Base-by-base conservation (phyloP, 2,329 filamentous ascomycete genomes). In the Alternaria rosae region DNA sequence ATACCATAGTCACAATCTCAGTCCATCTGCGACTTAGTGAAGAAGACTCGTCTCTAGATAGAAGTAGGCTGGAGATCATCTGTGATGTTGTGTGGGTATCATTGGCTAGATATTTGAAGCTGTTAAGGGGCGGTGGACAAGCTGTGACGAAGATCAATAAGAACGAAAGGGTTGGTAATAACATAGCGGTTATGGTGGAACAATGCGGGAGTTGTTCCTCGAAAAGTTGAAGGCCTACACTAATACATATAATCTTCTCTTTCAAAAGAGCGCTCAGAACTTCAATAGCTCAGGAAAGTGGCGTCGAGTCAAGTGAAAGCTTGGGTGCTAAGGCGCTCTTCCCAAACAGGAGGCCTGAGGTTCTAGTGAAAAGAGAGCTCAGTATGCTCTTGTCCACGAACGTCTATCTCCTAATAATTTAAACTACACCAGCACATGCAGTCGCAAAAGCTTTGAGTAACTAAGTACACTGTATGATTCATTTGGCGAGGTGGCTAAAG, bases 1-100 rank as follows among this genome's bases (percentile, higher is more conserved):
- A 44, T 54, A 59, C 57, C 38, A 44, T 43, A 21, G 41, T 54
- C 6, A 59, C 50, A 4, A 52, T 25, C 28, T 58, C 55, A 44
- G 32, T 35, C 55, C 55, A 52, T 23, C 47, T 50, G 10, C 13
- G 47, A n/a, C 5, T 2, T 11, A 50, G 9, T 35, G 47, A 23
- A 13, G 42, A 44, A 8, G 47, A 50, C 5, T 35, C 28, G 13
- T 50, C 26, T 15, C 47, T 28, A 8, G 47, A n/a, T 21, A 35
- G 5, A 9, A 35, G 47, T 13, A 35, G 28, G 3, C 28, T 23
- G 1, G 28, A 35, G 28, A 50, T 50, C 47, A 50, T 50, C 28
- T 50, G 47, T 50, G 47, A 50, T 35, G 28, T 50, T 23, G 28
- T 50, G 28, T 50, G 47, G 28, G 28, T 50, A 23, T 23, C 20